These are phyloP conservation scores for Kregervanrija delftensis DNA, from an alignment of 805 yeast genomes.

Conservation along the genomic window DNA sequence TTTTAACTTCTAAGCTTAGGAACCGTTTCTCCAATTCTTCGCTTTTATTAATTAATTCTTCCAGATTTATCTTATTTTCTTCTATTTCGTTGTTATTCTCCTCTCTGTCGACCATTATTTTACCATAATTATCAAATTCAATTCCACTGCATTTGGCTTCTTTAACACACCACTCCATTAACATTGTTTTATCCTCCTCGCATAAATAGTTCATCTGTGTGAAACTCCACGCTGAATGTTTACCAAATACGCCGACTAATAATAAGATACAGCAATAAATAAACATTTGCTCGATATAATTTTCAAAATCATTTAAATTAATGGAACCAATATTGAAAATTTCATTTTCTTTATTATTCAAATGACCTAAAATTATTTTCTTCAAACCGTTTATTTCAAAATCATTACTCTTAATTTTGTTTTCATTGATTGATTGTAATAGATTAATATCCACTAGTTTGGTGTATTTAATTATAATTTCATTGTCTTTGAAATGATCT, in stretches of 20 bases:
- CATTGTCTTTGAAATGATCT: neutral
- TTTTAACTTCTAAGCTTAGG: neutral
- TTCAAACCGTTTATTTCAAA: conserved; percentile 1
- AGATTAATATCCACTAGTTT: neutral
- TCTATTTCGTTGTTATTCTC: neutral
- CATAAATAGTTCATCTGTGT: conserved; percentile 21
- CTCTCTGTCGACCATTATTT: neutral
- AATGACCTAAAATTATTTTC: neutral
- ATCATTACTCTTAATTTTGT: neutral
- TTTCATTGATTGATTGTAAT: neutral
- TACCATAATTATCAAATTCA: conserved; percentile 2
- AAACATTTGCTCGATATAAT: conserved; percentile 14
- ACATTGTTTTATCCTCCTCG: conserved; percentile 11
- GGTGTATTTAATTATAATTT: neutral
- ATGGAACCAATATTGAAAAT: conserved; percentile 5
- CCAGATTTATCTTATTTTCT: neutral
- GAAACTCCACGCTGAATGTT: conserved; percentile 23
- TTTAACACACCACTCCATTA: conserved; percentile 13
- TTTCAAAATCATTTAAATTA: neutral
- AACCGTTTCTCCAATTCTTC: too few species aligned
- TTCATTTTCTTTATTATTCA: conserved; percentile 7
- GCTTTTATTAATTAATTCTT: neutral
- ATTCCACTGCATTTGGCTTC: conserved; percentile 3
- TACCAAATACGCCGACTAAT: conserved; percentile 18
- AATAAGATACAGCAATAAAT: conserved; percentile 19